Conservation (phyloP, 768 basidiomycete genomes). For the Boletus sensibilis region DNA sequence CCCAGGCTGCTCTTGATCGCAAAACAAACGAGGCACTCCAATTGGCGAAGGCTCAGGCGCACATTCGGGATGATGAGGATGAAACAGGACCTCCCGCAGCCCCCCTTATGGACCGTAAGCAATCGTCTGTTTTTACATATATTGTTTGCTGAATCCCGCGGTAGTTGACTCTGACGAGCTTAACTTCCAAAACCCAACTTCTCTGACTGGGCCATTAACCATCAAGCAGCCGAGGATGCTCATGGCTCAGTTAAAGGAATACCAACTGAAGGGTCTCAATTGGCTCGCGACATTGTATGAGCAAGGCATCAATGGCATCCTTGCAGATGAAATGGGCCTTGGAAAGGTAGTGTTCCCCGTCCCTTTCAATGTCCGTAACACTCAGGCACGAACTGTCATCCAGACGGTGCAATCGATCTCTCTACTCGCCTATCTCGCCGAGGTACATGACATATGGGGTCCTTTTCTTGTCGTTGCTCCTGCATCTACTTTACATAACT, state of each 20-base stretch:
- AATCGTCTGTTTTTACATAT: neutral
- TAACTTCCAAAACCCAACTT: conserved; percentile 98
- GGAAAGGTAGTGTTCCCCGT: conserved; percentile 59
- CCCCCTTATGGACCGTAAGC: conserved; percentile 73
- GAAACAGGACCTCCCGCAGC: conserved; percentile 36
- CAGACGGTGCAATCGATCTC: conserved; percentile 98
- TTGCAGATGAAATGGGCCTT: conserved; percentile 98
- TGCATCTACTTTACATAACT: conserved; percentile 95
- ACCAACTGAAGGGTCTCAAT: conserved; percentile 95
- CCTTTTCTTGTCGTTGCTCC: conserved; percentile 98
- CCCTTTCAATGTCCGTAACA: neutral
- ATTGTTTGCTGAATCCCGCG: conserved; percentile 2
- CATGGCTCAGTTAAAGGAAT: conserved; percentile 96
- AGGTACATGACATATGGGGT: conserved; percentile 98
- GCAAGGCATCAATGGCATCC: conserved; percentile 98
- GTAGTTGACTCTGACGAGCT: conserved; percentile 94
- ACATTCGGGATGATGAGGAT: conserved; percentile 42
- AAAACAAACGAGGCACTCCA: conserved; percentile 77
- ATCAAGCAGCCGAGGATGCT: conserved; percentile 94
- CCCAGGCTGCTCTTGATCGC: conserved; percentile 73
- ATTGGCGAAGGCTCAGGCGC: conserved; percentile 55
- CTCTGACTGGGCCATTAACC: conserved; percentile 77
- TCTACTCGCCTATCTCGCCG: conserved; percentile 90
- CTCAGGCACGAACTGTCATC: neutral
- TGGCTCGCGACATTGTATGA: conserved; percentile 98